Conservation (phyloP, 768 basidiomycete genomes). For the Tephrocybe sp. region DNA sequence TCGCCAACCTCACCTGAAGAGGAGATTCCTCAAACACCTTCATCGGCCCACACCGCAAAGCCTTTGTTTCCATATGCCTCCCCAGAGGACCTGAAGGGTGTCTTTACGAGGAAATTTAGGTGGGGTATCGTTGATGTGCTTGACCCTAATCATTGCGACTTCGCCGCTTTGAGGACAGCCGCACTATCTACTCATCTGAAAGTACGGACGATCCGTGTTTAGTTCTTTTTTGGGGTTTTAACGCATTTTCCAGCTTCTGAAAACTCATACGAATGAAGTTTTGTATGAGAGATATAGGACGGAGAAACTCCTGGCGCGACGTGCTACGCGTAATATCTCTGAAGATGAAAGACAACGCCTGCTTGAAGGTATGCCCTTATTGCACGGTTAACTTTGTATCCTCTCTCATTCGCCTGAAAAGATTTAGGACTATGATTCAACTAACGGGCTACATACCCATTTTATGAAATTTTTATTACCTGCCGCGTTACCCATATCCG, state of each 20-base stretch:
- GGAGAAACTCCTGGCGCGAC: constrained; percentile 83
- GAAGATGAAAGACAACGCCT: constrained; percentile 72
- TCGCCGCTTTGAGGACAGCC: constrained; percentile 78
- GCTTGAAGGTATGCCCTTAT: constrained; percentile 69
- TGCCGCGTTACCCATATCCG: constrained; percentile 5
- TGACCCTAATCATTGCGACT: constrained; percentile 85
- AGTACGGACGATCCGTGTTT: constrained; percentile 38
- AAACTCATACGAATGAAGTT: constrained; percentile 81
- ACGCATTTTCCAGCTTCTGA: constrained; percentile 55
- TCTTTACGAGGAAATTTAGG: constrained; percentile 75
- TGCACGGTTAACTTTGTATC: background rate
- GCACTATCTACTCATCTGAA: constrained; percentile 84
- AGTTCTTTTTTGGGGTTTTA: constrained; percentile 1
- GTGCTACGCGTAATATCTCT: constrained; percentile 76
- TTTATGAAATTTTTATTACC: constrained; percentile 10
- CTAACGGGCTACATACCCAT: constrained; percentile 10
- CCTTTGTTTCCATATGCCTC: constrained; percentile 48
- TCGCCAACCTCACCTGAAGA: constrained; percentile 39
- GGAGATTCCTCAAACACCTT: constrained; percentile 35
- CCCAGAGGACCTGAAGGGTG: constrained; percentile 68
- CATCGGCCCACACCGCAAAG: constrained; percentile 32
- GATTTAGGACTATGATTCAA: constrained; percentile 46
- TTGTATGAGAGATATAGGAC: constrained; percentile 93
- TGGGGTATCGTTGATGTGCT: constrained; percentile 91
- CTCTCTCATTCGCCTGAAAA: constrained; percentile 13